phyloP scores from a whole-genome alignment of 306 rosid species.

The Lathyrus tuberosus region DNA sequence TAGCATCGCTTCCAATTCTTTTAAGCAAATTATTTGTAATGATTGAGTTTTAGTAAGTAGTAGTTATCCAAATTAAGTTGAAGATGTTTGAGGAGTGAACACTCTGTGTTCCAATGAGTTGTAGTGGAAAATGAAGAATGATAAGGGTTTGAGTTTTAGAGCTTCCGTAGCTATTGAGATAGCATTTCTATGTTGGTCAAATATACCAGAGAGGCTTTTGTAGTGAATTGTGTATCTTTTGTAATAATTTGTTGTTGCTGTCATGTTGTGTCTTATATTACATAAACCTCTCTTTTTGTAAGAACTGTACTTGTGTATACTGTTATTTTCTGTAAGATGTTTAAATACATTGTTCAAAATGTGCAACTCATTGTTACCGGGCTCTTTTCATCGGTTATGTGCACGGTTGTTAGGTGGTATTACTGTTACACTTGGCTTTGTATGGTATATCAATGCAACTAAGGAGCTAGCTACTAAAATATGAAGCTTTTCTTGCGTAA shows the following conservation, averaged over 20 bases:
- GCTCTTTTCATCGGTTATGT: neutral
- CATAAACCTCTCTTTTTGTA: too few species aligned
- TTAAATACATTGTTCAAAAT: constrained; percentile 6
- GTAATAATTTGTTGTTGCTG: neutral
- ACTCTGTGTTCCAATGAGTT: neutral
- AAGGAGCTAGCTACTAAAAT: neutral
- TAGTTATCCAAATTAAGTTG: neutral
- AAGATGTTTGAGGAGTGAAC: neutral
- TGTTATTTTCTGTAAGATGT: neutral
- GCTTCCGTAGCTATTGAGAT: neutral
- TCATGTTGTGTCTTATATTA: neutral
- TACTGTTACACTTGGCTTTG: neutral
- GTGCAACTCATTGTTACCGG: neutral
- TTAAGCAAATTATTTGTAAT: neutral
- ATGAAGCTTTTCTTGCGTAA: constrained; percentile 6
- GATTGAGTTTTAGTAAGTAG: constrained; percentile 10
- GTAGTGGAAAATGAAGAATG: constrained; percentile 5
- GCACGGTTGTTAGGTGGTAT: neutral
- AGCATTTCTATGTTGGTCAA: constrained; percentile 1
- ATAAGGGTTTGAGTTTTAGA: neutral
- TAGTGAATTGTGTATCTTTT: neutral
- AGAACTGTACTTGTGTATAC: too few species aligned
- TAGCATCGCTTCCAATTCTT: constrained; percentile 21
- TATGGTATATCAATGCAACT: neutral
- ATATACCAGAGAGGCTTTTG: neutral